Conservation (phyloP, 306 rosid species). For the Ormosia emarginata region DNA sequence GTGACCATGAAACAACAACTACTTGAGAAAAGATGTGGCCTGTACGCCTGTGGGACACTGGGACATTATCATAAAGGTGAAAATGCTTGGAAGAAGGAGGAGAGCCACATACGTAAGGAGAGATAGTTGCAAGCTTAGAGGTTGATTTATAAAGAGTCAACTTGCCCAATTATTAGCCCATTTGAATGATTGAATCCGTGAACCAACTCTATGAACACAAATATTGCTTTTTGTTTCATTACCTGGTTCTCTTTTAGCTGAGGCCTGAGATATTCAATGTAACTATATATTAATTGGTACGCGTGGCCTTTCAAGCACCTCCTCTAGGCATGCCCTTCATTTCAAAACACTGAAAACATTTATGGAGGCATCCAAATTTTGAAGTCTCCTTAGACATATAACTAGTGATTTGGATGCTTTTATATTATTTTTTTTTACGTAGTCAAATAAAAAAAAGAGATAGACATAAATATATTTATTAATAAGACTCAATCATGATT, state of each 20-base stretch:
- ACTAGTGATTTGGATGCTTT: too few relatives aligned
- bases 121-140: background rate
- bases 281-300: too few relatives aligned
- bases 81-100: background rate
- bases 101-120: background rate
- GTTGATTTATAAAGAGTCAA: background rate
- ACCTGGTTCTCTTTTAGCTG: background rate
- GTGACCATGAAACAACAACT: background rate
- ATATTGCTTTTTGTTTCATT: background rate
- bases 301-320: too few relatives aligned
- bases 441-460: too few relatives aligned
- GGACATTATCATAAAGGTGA: background rate
- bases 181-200: background rate
- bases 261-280: too few relatives aligned
- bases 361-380: too few relatives aligned
- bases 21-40: background rate
- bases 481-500: too few relatives aligned
- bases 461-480: too few relatives aligned
- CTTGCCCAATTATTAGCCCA: background rate
- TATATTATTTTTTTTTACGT: too few relatives aligned
- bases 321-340: too few relatives aligned
- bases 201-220: background rate
- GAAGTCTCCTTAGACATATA: too few relatives aligned
- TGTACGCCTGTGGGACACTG: background rate
- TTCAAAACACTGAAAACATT: too few relatives aligned